phyloP scores from a whole-genome alignment of 2,329 filamentous ascomycete species.

The Aspergillus cejpii region DNA sequence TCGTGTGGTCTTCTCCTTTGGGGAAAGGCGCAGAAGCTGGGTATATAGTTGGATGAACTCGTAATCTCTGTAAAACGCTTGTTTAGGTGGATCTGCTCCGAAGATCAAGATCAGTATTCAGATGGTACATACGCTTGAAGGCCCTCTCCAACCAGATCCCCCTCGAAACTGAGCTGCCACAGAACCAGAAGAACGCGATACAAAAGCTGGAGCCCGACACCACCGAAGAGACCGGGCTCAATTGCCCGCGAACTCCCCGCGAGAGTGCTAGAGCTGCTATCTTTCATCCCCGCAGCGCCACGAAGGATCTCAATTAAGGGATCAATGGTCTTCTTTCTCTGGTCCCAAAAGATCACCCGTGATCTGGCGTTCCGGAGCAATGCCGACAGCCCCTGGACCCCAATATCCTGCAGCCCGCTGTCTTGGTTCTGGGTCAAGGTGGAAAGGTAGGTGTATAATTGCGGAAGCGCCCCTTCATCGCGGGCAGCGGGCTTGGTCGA shows the following conservation, averaged over 20 bases:
- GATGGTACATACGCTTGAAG: slow-evolving; percentile 51
- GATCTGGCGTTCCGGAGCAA: slow-evolving; percentile 69
- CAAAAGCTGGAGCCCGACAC: slow-evolving; percentile 83
- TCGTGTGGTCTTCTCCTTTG: slow-evolving; percentile 96
- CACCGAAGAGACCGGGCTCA: slow-evolving; percentile 59
- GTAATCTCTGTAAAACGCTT: slow-evolving; percentile 60
- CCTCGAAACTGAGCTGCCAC: slow-evolving; percentile 95
- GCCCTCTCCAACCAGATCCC: slow-evolving; percentile 62
- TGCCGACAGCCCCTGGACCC: slow-evolving; percentile 82
- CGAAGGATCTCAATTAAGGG: slow-evolving; percentile 76
- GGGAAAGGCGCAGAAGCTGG: slow-evolving; percentile 83
- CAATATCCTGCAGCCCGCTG: slow-evolving; percentile 88
- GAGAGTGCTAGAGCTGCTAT: slow-evolving; percentile 55
- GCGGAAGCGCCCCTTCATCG: slow-evolving; percentile 68
- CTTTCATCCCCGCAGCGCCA: slow-evolving; percentile 66
- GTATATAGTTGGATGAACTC: slow-evolving; percentile 87
- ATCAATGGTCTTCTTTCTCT: slow-evolving; percentile 73
- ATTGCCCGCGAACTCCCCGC: slow-evolving; percentile 58
- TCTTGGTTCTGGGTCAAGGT: slow-evolving; percentile 77
- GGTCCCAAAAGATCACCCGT: slow-evolving; percentile 81
- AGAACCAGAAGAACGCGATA: slow-evolving; percentile 90
- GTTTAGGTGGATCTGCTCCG: background rate
- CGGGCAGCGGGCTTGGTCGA: slow-evolving; percentile 55
- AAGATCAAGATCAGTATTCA: background rate
- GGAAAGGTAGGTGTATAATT: slow-evolving; percentile 80